A percentile compares a stretch with the other conserved stretches of the same genome.
phyloP scores from a whole-genome alignment of 2,329 filamentous ascomycete species.

The Domatiomyces catenatus region DNA sequence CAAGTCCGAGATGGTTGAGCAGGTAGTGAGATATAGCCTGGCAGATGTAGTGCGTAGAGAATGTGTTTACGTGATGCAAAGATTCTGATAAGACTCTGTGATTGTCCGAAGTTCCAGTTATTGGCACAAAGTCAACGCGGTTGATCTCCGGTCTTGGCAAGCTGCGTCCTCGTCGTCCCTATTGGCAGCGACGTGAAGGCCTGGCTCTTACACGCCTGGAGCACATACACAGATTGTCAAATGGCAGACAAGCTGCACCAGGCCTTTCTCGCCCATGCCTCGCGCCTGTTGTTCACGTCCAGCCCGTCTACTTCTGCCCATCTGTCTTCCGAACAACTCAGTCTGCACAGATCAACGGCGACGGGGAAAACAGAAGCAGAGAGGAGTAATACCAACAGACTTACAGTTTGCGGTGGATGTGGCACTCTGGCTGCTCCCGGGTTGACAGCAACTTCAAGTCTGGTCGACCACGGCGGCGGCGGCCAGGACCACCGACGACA shows the following conservation, averaged over 20 bases:
- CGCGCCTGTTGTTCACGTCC: constrained; percentile 19
- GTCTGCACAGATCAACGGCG: background rate
- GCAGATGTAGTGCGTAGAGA: too few species aligned
- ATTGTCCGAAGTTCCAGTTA: too few species aligned
- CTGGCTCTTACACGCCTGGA: too few species aligned
- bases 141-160: too few species aligned
- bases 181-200: too few species aligned
- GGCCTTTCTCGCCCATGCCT: constrained; percentile 24
- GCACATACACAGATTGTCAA: too few species aligned
- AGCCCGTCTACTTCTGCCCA: constrained; percentile 29
- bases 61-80: too few species aligned
- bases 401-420: constrained; percentile 26
- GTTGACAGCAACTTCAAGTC: constrained; percentile 18
- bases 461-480: background rate
- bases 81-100: too few species aligned
- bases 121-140: too few species aligned
- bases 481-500: background rate
- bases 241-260: background rate
- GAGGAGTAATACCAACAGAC: constrained; percentile 15
- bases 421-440: constrained; percentile 23
- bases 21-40: too few species aligned
- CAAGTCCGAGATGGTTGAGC: too few species aligned
- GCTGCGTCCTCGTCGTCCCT: too few species aligned
- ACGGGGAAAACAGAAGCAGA: background rate
- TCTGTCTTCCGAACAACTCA: constrained; percentile 19